phyloP scores from a whole-genome alignment of 805 yeast genomes.

The Yamadazyma insecticola region DNA sequence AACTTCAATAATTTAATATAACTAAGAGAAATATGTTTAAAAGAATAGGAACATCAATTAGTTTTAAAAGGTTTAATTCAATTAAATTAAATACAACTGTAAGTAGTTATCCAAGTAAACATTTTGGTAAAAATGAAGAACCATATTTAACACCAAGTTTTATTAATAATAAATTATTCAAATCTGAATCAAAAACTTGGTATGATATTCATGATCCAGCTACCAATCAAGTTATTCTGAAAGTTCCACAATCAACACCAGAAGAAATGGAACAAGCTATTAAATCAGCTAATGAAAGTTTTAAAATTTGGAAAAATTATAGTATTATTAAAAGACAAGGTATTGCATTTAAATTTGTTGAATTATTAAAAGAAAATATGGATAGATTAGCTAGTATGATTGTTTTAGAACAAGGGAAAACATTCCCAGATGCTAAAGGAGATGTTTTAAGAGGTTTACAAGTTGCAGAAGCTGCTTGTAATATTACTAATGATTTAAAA shows the following conservation, averaged over 20 bases:
- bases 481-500: conserved; percentile 57
- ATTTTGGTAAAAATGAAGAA: conserved; percentile 36
- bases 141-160: conserved; percentile 51
- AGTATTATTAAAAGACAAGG: conserved; percentile 67
- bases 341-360: conserved; percentile 63
- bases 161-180: conserved; percentile 46
- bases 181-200: conserved; percentile 51
- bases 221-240: conserved; percentile 58
- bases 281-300: conserved; percentile 60
- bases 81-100: conserved; percentile 12
- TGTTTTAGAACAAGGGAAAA: conserved; percentile 57
- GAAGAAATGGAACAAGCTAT: conserved; percentile 64
- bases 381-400: conserved; percentile 60
- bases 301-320: conserved; percentile 50
- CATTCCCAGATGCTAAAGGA: conserved; percentile 70
- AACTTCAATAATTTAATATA: too few relatives aligned
- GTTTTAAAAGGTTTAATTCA: too few relatives aligned
- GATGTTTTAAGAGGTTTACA: conserved; percentile 72
- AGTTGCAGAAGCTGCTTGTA: conserved; percentile 73
- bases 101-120: conserved; percentile 37
- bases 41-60: too few relatives aligned
- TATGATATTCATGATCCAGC: conserved; percentile 74
- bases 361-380: conserved; percentile 58
- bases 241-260: conserved; percentile 69
- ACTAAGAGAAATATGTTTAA: too few relatives aligned